Base-by-base conservation (phyloP, 768 basidiomycete species). In the Serpula lacrymans region DNA sequence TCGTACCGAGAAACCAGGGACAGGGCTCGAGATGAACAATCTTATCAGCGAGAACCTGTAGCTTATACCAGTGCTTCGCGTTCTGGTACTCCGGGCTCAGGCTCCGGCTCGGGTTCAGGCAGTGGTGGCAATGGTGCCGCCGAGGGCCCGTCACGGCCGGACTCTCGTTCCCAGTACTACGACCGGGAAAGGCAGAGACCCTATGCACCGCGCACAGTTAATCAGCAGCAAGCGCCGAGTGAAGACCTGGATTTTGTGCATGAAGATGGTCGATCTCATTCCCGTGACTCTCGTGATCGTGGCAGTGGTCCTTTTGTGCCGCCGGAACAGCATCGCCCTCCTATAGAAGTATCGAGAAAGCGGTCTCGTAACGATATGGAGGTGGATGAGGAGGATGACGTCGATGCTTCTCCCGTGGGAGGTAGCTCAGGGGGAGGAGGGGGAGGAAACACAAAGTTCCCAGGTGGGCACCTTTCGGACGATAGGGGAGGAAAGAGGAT, bases 361-460 rank as follows among this genome's bases (percentile, higher is more conserved):
- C 71, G 82, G 41, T 69, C 64, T 47, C 69, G 78, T 44, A 72
- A 73, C 36, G 82, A 84, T 39, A 78, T 82, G 78, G 82, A 84
- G 29, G 67, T 75, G 34, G 79, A 80, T 41, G 75, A 63, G 33
- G 74, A 74, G 21, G 67, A 73, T 64, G 74, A 75, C 57, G 69
- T 64, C 48, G 65, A 53, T 20, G 59, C 30, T 27, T 18, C 39
- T 41, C 57, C 62, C 16, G 60, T 51, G 45, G 54, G 46, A 17
- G 58, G 50, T 34, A 53, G 50, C 46, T 53, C 42, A 43, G 55
- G 50, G 59, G 57, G 49, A 47, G 54, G 45, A 37, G 53, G 57
- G 27, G 57, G 52, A 39, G 53, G 53, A 39, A 43, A 53, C 23
- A 43, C 57, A 46, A 58, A 52, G 42, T 75, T 69, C 46, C 18